Percentiles rank a stretch among this genome's conserved stretches.
Evolutionary conservation across 2,329 filamentous ascomycete genomes (phyloP).

Genomic region (Talaromyces atroroseus): DNA sequence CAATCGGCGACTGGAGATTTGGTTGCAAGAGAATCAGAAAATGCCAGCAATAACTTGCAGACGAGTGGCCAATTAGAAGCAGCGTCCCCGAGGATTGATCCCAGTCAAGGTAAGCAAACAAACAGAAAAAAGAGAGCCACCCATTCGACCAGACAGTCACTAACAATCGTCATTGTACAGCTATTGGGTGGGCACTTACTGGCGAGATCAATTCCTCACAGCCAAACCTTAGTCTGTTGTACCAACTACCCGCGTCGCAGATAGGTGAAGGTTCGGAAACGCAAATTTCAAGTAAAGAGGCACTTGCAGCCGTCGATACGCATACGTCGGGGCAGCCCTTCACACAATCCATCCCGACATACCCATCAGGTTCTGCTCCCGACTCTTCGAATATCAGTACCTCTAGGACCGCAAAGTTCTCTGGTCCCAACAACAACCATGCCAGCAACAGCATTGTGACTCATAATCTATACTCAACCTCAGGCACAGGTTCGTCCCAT

Average conservation of each 20-base stretch:
- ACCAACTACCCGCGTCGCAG: slow-evolving; percentile 52
- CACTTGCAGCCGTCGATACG: slow-evolving; percentile 20
- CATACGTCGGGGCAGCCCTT: slow-evolving; percentile 20
- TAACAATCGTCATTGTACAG: slow-evolving; percentile 37
- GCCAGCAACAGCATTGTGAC: neutral
- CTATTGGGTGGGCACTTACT: slow-evolving; percentile 81
- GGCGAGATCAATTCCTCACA: slow-evolving; percentile 81
- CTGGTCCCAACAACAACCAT: neutral
- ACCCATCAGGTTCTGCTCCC: neutral
- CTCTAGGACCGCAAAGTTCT: slow-evolving; percentile 2
- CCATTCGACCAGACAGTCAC: slow-evolving; percentile 12
- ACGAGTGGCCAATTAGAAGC: slow-evolving; percentile 26
- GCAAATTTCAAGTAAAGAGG: slow-evolving; percentile 27
- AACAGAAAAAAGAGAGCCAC: neutral
- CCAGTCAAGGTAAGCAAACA: slow-evolving; percentile 46
- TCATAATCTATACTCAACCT: neutral
- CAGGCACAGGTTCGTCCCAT: neutral
- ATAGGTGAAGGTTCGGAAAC: slow-evolving; percentile 18
- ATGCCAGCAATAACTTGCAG: slow-evolving; percentile 14
- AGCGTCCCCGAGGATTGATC: slow-evolving; percentile 45
- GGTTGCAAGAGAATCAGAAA: slow-evolving; percentile 19
- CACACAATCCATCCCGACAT: slow-evolving; percentile 29
- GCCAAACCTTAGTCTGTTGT: slow-evolving; percentile 76
- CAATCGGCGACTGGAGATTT: slow-evolving; percentile 18
- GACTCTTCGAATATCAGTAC: neutral